Evolutionary conservation across 345 rosid species (phyloP), one percentile per base, ranked within the genome.

Genomic region (Brassica incana): DNA sequence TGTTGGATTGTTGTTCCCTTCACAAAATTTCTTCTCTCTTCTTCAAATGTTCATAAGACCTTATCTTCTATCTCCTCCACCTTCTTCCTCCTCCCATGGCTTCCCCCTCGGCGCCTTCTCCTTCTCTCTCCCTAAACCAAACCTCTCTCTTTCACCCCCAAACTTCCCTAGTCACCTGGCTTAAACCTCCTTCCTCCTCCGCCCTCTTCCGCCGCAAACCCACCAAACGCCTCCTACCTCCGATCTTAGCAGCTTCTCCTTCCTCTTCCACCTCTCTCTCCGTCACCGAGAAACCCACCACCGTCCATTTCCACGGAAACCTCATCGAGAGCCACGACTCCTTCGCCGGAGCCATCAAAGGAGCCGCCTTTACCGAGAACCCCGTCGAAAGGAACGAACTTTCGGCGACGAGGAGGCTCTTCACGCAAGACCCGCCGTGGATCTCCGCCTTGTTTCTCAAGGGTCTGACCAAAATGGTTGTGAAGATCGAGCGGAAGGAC

Each of bases 351-450:
- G 80, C 85, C 74, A 68, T 60, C 11, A 72, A 15, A 15, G 81
- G 78, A 14, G 30, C 75, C 35, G 61, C 45, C 25, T 83, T 77
- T 50, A 40, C 75, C 60, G 87, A 88, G 35, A 84, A 84, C 72
- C 79, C 86, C 1, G 88, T 67, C 11, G 45, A 80, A 45, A 84
- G 87, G 74, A 78, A 65, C 35, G 75, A 11, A 65, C 62, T 77
- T 20, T 38, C 69, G 67, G 8, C 68, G 77, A 36, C 83, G 6
- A 79, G 85, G 64, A 83, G 87, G 67, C 59, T 90, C 27, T 88
- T 90, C 76, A 76, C 87, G 80, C 90, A 86, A 72, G 93, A 90
- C 85, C 91, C 97, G 20, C 94, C 95, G 1, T 95, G 97, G 99
- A 78, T 89, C 80, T 87, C 93, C 38, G 81, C 97, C 12, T 81